Base-by-base conservation (phyloP, 2,329 filamentous ascomycete species). In the Emydomyces testavorans region DNA sequence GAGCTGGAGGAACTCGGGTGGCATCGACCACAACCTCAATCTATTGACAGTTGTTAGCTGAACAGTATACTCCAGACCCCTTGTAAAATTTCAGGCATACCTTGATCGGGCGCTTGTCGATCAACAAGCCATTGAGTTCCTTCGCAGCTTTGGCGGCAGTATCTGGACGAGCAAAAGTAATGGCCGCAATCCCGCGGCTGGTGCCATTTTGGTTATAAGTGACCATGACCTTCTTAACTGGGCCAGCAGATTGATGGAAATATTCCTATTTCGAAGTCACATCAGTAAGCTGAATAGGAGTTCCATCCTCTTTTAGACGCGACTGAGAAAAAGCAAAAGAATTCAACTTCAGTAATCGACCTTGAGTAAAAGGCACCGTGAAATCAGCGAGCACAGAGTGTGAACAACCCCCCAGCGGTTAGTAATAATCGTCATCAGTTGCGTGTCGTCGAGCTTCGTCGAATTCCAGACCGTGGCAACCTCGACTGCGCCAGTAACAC, bases 11-110 rank as follows among this genome's bases (percentile, higher is more conserved):
- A 39, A 82, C 80, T 56, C 79, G 77, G 38, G 80, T 79, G 41
- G 85, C 85, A 62, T 85, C 83, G 53, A 94, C 78, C 48, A 98
- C 79, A 54, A 98, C 82, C 68, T 96, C 90, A 60, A 98, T 88
- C 83, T 93, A 46, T 40, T 1, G 24, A 13, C 6, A 2, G 16
- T 20, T 20, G 23, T 46, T 2, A 37, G 43, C 18, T n/a, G 38
- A 2, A 6, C 6, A 13, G 34, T 11, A 10, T 15, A 37, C n/a
- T 55, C 71, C 61, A 13, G 13, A 23, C n/a, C n/a, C n/a, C n/a
- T n/a, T n/a, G n/a, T n/a, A n/a, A n/a, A n/a, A n/a, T n/a, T 18
- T 15, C 11, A 2, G 13, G 11, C 46, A 15, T 71, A 89, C 87
- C 80, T 90, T 94, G 73, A 98, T 90, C 21, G 88, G 85, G 56